Base-by-base conservation (phyloP, 2,329 filamentous ascomycete genomes). In the Claviceps citrina region DNA sequence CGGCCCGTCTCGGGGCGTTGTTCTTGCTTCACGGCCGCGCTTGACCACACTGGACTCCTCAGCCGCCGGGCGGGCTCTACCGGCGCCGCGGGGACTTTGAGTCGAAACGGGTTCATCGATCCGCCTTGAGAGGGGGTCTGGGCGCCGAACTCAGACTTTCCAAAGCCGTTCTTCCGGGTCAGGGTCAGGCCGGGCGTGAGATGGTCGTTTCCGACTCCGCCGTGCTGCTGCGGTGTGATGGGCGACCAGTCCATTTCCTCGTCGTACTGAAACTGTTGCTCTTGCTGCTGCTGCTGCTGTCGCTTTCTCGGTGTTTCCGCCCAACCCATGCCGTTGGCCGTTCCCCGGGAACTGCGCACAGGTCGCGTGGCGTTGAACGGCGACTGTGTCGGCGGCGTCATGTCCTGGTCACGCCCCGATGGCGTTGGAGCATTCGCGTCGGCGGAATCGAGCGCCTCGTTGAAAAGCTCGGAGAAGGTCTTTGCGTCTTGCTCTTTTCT, bases 221-320 rank as follows among this genome's bases (percentile, higher is more conserved):
- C 69, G 44, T 76, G 61, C 36, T 64, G 61, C 36, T 64, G 61
- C n/a, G 68, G 67, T 41, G 64, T 61, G 0, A 74, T 75, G 1
- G 78, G 78, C 2, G 76, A 72, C 76, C 81, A 84, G 51, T 86
- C 82, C 82, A 87, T 86, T 41, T 71, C 70, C 30, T 80, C 72
- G 1, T 62, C 63, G 42, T 68, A 62, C 7, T 63, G 58, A 1
- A 52, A 39, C 18, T 52, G 44, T 27, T 47, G 46, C n/a, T n/a
- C n/a, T n/a, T n/a, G n/a, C n/a, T n/a, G n/a, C n/a, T n/a, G n/a
- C n/a, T n/a, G n/a, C 2, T 43, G 30, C 16, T 16, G 31, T 12
- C 34, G 36, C 10, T 32, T 33, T 4, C 16, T 37, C 1, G 49
- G 45, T 10, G 40, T 49, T 31, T 46, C 44, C 2, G 49, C 42